Base-by-base conservation (phyloP, 768 basidiomycete species). In the Clathrus columnatus region DNA sequence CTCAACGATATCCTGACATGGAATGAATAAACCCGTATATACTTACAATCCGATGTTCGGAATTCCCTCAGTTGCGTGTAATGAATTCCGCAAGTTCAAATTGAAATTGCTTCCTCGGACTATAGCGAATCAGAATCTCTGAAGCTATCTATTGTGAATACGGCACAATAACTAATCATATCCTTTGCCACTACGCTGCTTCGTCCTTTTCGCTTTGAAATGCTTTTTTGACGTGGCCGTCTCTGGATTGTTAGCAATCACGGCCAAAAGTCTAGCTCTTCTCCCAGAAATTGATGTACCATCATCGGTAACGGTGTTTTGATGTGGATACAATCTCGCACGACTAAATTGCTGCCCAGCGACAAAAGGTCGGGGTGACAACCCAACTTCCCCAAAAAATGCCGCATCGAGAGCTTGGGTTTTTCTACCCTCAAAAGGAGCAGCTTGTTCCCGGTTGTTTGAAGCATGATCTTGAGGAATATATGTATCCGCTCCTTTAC, bases 181-280 rank as follows among this genome's bases (percentile, higher is more conserved):
- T 21, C 95, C 95, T 64, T 81, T 86, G 14, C 95, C 95, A 64
- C 91, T 92, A 59, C 95, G 75, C 69, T 94, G 87, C 72, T 98
- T 98, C 48, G 79, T 80, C 48, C 84, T 72, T 65, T 87, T 85
- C 65, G 84, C 87, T 70, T 91, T 96, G 73, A 91, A 87, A 61
- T 83, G 83, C 66, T 90, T 92, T 74, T 94, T 95, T 16, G 78
- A 80, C 23, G 27, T 20, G 1, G 67, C 61, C 67, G 51, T 72
- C 63, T 59, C 69, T 30, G 66, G 73, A 1, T 58, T 61, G 46
- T 61, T 74, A 51, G 71, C 72, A 36, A 79, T 54, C 14, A 81
- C 67, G 2, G 73, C 65, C 29, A 72, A 73, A 11, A 75, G 66
- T 53, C 73, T 72, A 5, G 74, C 73, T 49, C 72, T 70, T 47